Conservation (phyloP, 352 stramenopile species). For the Globisporangium splendens region DNA sequence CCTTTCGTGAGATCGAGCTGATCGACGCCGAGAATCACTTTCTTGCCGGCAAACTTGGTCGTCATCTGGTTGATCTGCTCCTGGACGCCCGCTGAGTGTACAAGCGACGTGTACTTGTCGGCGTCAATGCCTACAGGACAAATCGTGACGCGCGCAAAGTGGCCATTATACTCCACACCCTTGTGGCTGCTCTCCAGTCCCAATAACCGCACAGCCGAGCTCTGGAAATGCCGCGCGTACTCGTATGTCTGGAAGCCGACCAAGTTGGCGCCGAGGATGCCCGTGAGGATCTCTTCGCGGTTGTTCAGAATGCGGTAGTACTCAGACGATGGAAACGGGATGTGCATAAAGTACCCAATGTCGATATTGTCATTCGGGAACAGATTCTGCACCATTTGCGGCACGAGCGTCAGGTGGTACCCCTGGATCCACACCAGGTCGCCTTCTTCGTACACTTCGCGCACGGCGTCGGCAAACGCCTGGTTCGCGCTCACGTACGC, state of each 20-base stretch:
- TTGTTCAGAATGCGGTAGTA: conserved; percentile 89
- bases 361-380: conserved; percentile 89
- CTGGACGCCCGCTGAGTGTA: conserved; percentile 56
- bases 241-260: conserved; percentile 91
- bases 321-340: conserved; percentile 87
- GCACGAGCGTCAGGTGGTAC: conserved; percentile 88
- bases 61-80: conserved; percentile 60
- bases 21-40: conserved; percentile 84
- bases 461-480: conserved; percentile 82
- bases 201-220: conserved; percentile 78
- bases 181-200: conserved; percentile 87
- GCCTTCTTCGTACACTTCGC: conserved; percentile 86
- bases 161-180: conserved; percentile 85
- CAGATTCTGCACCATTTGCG: conserved; percentile 86
- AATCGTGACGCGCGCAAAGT: conserved; percentile 85
- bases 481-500: conserved; percentile 88
- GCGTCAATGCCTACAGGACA: conserved; percentile 87
- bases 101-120: conserved; percentile 70
- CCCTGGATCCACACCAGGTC: conserved; percentile 90
- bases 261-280: conserved; percentile 85
- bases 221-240: conserved; percentile 88
- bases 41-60: conserved; percentile 75
- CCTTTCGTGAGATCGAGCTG: conserved; percentile 87
- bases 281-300: conserved; percentile 83
- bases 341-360: conserved; percentile 89